phyloP scores from a whole-genome alignment of 192 early-diverging fungal genomes.

The Funneliformis geosporum region DNA sequence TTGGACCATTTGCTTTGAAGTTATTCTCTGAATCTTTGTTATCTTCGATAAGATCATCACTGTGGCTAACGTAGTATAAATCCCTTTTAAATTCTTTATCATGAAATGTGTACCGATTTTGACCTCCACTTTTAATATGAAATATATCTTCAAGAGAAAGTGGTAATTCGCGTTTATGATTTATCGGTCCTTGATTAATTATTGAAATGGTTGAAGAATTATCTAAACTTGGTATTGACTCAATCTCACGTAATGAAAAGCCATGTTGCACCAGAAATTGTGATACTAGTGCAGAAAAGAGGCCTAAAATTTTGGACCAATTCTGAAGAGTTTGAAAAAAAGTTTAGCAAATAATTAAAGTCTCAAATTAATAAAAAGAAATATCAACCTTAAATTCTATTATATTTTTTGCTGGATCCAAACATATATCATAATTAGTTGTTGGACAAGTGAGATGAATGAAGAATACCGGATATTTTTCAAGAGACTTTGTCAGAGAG shows the following conservation, averaged over 20 bases:
- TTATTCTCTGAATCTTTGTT: neutral
- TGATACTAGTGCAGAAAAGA: slow-evolving; percentile 34
- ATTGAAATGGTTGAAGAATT: neutral
- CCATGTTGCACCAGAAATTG: slow-evolving; percentile 38
- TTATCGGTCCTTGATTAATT: neutral
- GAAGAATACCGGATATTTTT: slow-evolving; percentile 57
- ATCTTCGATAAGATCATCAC: neutral
- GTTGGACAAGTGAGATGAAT: slow-evolving; percentile 51
- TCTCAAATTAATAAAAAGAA: neutral
- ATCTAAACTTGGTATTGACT: neutral
- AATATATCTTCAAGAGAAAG: slow-evolving; percentile 30
- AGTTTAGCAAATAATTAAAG: neutral
- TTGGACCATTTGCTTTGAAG: neutral
- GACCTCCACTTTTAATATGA: slow-evolving; percentile 35
- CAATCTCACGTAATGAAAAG: slow-evolving; percentile 2
- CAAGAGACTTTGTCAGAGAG: slow-evolving; percentile 34
- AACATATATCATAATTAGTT: slow-evolving; percentile 50
- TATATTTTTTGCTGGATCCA: slow-evolving; percentile 56
- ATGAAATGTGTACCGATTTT: neutral
- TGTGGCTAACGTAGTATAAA: neutral
- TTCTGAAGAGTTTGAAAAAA: slow-evolving; percentile 18
- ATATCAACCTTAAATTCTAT: slow-evolving; percentile 54
- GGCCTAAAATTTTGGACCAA: slow-evolving; percentile 28
- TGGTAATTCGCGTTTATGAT: neutral
- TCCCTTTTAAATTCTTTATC: slow-evolving; percentile 31